A percentile compares a stretch with the other conserved stretches of the same genome.
Evolutionary conservation across 2,329 filamentous ascomycete species (phyloP).

Genomic region (Aspergillus quadrilineatus): DNA sequence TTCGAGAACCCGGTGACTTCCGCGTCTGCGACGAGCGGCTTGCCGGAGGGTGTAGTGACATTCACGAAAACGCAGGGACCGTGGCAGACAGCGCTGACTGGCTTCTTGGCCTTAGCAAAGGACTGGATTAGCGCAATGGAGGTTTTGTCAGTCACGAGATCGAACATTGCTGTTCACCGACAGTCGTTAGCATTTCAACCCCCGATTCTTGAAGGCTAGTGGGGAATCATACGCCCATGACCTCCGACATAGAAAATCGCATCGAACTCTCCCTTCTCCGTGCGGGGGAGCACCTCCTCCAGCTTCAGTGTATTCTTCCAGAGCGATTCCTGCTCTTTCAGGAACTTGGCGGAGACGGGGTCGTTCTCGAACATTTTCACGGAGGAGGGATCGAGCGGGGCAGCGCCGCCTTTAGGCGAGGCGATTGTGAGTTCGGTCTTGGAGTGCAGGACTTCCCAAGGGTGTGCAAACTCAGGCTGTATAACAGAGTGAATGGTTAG

Average conservation of each 20-base stretch:
- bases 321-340: conserved; percentile 55
- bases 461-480: conserved; percentile 62
- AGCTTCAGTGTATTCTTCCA: conserved; percentile 66
- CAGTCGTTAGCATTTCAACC: background rate
- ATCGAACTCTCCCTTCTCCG: conserved; percentile 56
- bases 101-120: conserved; percentile 50
- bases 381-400: conserved; percentile 61
- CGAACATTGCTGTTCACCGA: conserved; percentile 47
- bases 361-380: conserved; percentile 58
- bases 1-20: conserved; percentile 50
- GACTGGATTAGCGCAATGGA: conserved; percentile 48
- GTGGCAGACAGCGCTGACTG: conserved; percentile 52
- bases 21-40: conserved; percentile 39
- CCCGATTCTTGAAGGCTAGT: background rate
- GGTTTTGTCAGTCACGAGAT: conserved; percentile 44
- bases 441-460: conserved; percentile 58
- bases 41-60: conserved; percentile 44
- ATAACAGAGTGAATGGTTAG: background rate
- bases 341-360: conserved; percentile 53
- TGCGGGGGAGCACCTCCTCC: conserved; percentile 55
- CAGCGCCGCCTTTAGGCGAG: conserved; percentile 61
- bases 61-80: conserved; percentile 47
- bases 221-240: conserved; percentile 51
- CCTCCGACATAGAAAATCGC: conserved; percentile 63
- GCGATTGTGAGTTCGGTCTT: conserved; percentile 58